These are phyloP conservation scores for Fagopyrum homotropicum DNA, from an alignment of 148 eudicot genomes.

Conservation along the genomic window DNA sequence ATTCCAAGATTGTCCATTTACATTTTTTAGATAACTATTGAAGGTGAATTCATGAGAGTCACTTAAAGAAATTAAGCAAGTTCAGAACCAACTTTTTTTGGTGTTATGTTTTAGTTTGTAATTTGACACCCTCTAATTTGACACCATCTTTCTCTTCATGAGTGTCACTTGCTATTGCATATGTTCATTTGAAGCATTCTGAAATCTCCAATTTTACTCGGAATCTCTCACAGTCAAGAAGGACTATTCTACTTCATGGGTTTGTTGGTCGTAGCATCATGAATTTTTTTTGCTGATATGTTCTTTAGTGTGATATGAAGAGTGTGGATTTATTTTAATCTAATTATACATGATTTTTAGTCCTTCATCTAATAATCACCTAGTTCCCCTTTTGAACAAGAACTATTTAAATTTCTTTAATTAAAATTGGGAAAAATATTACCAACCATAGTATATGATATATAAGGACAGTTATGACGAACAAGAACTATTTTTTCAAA, in stretches of 20 bases:
- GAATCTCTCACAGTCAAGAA: conserved; percentile 88
- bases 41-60: background rate
- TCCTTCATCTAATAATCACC: too few species aligned
- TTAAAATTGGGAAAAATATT: too few species aligned
- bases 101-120: background rate
- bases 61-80: background rate
- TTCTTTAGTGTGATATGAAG: too few species aligned
- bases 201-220: conserved; percentile 84
- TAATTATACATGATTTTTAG: too few species aligned
- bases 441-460: too few species aligned
- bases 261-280: conserved; percentile 58
- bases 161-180: conserved; percentile 85
- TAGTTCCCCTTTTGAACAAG: too few species aligned
- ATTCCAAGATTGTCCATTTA: background rate
- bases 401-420: too few species aligned
- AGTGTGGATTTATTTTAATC: too few species aligned
- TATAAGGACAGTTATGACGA: too few species aligned
- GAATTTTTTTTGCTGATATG: conserved; percentile 49
- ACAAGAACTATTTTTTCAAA: too few species aligned
- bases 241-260: conserved; percentile 82
- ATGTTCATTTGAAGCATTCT: conserved; percentile 79
- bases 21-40: background rate
- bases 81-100: background rate
- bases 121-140: too few species aligned
- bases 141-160: conserved; percentile 22